These are phyloP conservation scores for Stramenopiles sp. DNA, from an alignment of 352 stramenopile species.

Conservation along the genomic window DNA sequence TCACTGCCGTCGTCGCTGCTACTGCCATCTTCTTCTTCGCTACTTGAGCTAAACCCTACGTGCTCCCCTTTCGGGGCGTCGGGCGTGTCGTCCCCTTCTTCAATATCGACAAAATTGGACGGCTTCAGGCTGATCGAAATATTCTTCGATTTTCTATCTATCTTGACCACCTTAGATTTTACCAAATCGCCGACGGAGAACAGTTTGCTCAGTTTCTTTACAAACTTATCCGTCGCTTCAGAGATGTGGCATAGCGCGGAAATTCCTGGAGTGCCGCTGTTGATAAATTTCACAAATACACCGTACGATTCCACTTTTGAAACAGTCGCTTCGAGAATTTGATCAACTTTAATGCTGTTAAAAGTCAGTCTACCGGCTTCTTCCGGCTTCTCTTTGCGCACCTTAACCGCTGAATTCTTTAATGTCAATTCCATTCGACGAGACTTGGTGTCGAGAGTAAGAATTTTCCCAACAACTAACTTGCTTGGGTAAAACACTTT, in stretches of 20 bases:
- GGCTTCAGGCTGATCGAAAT: slow-evolving; percentile 86
- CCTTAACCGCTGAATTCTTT: slow-evolving; percentile 72
- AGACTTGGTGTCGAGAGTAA: slow-evolving; percentile 46
- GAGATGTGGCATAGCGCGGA: slow-evolving; percentile 84
- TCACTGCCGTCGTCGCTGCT: slow-evolving; percentile 15
- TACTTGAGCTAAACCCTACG: slow-evolving; percentile 15
- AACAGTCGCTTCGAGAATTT: slow-evolving; percentile 80
- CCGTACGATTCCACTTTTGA: slow-evolving; percentile 81
- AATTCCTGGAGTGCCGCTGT: slow-evolving; percentile 50
- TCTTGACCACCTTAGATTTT: slow-evolving; percentile 85
- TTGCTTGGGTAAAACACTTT: slow-evolving; percentile 66
- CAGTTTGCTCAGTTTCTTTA: slow-evolving; percentile 72
- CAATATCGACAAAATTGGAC: slow-evolving; percentile 89
- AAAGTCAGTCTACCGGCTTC: slow-evolving; percentile 44
- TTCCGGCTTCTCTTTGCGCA: slow-evolving; percentile 32
- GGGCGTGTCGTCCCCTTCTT: slow-evolving; percentile 61
- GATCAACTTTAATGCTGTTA: slow-evolving; percentile 60
- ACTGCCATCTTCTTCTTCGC: no score
- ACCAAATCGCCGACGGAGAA: slow-evolving; percentile 85
- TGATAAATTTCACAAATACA: slow-evolving; percentile 83
- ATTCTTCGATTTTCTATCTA: slow-evolving; percentile 45
- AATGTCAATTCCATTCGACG: slow-evolving; percentile 65
- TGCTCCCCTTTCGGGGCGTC: slow-evolving; percentile 53
- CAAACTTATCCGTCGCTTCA: slow-evolving; percentile 77
- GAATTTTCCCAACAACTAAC: slow-evolving; percentile 78